These are phyloP conservation scores for Larix kaempferi DNA, from an alignment of 75 land plant genomes.

Conservation along the genomic window DNA sequence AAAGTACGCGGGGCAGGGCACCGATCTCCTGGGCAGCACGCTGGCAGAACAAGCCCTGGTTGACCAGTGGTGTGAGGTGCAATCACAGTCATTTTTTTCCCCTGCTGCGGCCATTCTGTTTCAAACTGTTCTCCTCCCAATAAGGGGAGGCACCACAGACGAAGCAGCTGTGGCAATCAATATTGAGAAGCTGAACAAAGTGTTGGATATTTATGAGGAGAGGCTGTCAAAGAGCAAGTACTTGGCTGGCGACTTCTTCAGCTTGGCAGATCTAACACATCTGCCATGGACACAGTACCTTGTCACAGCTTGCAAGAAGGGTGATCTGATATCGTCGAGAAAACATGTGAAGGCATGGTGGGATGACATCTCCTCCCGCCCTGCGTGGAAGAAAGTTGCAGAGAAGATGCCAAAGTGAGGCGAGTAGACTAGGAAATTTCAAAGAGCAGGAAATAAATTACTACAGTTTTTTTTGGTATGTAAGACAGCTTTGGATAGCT, in stretches of 20 bases:
- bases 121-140: constrained; percentile 14
- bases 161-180: constrained; percentile 17
- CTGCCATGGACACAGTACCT: constrained; percentile 24
- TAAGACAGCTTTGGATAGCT: too few species aligned
- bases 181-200: constrained; percentile 43
- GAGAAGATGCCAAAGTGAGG: too few species aligned
- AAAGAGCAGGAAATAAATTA: too few species aligned
- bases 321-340: constrained; percentile 21
- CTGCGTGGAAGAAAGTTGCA: constrained; percentile 23
- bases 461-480: too few species aligned
- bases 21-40: constrained; percentile 35
- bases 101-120: constrained; percentile 22
- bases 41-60: constrained; percentile 42
- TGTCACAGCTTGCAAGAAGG: constrained; percentile 3
- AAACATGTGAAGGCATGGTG: constrained; percentile 59
- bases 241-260: constrained; percentile 37
- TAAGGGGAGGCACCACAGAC: constrained; percentile 20
- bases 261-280: too few species aligned
- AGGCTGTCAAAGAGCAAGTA: constrained; percentile 34
- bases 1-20: constrained; percentile 27
- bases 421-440: too few species aligned
- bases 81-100: constrained; percentile 43
- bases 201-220: constrained; percentile 54
- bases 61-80: constrained; percentile 64
- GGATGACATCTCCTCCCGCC: constrained; percentile 38